A percentile compares a stretch with the other conserved stretches of the same genome.
Evolutionary conservation across 345 rosid species (phyloP).

Genomic region (Carallia brachiata): DNA sequence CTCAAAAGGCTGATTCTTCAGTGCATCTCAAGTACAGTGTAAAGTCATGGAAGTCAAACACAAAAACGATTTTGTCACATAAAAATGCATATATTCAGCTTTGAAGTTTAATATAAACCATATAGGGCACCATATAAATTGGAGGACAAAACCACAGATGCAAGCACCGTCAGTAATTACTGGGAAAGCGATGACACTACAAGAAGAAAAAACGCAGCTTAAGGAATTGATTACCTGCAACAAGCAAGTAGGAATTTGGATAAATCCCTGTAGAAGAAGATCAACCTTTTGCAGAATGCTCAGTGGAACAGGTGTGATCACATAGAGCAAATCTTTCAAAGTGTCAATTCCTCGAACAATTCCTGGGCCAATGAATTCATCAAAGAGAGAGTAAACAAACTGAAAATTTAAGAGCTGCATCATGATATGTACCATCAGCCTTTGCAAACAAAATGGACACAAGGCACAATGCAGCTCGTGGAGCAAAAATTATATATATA

Average conservation of each 20-base stretch:
- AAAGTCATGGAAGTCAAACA: too few species aligned
- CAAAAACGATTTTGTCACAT: too few species aligned
- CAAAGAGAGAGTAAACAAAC: slow-evolving; percentile 4
- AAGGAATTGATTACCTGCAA: slow-evolving; percentile 52
- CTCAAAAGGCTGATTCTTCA: too few species aligned
- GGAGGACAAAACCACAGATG: background rate
- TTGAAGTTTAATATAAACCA: too few species aligned
- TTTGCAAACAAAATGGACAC: background rate
- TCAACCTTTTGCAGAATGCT: slow-evolving; percentile 71
- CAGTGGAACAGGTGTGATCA: slow-evolving; percentile 79
- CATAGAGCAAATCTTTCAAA: slow-evolving; percentile 54
- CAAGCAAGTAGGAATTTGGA: slow-evolving; percentile 77
- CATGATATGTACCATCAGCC: background rate
- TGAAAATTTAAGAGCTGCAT: background rate
- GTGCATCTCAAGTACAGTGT: too few species aligned
- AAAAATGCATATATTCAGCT: too few species aligned
- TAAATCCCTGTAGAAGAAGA: slow-evolving; percentile 70
- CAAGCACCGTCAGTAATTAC: background rate
- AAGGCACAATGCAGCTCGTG: background rate
- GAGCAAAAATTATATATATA: background rate
- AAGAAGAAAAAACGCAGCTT: slow-evolving; percentile 1
- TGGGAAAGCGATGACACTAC: background rate
- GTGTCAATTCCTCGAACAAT: slow-evolving; percentile 86
- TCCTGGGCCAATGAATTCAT: slow-evolving; percentile 43
- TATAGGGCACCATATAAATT: too few species aligned